These are phyloP conservation scores for Comarum palustre DNA, from an alignment of 306 rosid genomes.

Conservation along the genomic window DNA sequence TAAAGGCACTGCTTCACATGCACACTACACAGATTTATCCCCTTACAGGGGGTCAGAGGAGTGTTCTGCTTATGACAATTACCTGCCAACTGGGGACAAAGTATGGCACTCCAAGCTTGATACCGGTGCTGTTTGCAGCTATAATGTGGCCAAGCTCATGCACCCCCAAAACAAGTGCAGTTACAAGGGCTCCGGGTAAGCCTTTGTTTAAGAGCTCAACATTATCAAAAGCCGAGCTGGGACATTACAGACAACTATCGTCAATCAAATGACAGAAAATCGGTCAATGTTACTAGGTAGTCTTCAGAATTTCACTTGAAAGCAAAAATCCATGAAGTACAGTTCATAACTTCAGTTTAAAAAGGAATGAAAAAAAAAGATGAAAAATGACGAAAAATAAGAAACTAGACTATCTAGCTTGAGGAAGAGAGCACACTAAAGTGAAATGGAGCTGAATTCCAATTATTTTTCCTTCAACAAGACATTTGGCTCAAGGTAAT, in stretches of 20 bases:
- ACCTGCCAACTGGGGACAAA: conserved; percentile 99
- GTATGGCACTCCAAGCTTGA: conserved; percentile 87
- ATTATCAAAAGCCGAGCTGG: conserved; percentile 87
- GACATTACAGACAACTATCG: conserved; percentile 32
- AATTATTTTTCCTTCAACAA: background rate
- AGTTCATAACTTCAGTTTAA: background rate
- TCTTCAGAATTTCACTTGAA: conserved; percentile 5
- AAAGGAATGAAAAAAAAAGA: conserved; percentile 19
- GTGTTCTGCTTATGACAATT: conserved; percentile 11
- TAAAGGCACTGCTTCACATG: background rate
- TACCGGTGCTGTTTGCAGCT: conserved; percentile 56
- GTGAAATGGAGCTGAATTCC: background rate
- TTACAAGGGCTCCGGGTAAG: conserved; percentile 79
- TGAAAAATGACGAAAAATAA: conserved; percentile 16
- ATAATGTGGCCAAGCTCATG: conserved; percentile 79
- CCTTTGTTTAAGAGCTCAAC: conserved; percentile 84
- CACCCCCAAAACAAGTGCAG: conserved; percentile 69
- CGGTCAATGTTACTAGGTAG: background rate
- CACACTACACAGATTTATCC: background rate
- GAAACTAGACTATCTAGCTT: conserved; percentile 2
- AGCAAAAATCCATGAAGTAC: background rate
- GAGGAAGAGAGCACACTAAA: conserved; percentile 16
- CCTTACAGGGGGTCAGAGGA: background rate
- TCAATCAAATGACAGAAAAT: conserved; percentile 32
- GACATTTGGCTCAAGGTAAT: background rate